A percentile compares a stretch with the other conserved stretches of the same genome.
These are phyloP conservation scores for Chimonanthus praecox DNA, from an alignment of 164 flowering plant genomes.

Conservation along the genomic window DNA sequence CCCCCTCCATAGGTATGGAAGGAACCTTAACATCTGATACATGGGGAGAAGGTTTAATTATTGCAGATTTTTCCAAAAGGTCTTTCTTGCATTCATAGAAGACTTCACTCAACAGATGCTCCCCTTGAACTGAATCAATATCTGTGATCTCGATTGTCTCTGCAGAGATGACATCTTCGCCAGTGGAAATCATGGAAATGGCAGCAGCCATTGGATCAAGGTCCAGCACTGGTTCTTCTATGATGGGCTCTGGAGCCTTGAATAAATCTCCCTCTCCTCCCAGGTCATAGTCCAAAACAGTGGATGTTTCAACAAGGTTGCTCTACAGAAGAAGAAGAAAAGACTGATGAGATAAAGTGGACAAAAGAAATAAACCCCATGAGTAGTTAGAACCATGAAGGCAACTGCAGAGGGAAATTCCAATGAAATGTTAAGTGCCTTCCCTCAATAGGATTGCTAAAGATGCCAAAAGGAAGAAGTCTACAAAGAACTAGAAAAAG, in stretches of 20 bases:
- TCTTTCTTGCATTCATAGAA: conserved; percentile 80
- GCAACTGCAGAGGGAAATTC: not conserved
- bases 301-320: conserved; percentile 30
- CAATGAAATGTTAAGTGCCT: not conserved
- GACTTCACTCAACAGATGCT: conserved; percentile 55
- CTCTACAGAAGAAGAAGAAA: not conserved
- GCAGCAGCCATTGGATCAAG: conserved; percentile 67
- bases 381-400: not conserved
- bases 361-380: not conserved
- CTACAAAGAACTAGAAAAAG: not conserved
- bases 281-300: conserved; percentile 66
- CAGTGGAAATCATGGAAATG: conserved; percentile 72
- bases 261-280: conserved; percentile 84
- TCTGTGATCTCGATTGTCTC: conserved; percentile 47
- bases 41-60: conserved; percentile 41
- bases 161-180: conserved; percentile 53
- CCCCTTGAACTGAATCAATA: conserved; percentile 46
- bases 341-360: not conserved
- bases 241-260: conserved; percentile 67
- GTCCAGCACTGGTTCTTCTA: conserved; percentile 49
- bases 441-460: not conserved
- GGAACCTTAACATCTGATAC: conserved; percentile 43
- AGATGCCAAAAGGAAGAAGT: not conserved
- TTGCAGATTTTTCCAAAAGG: conserved; percentile 53
- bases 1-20: conserved; percentile 24